phyloP scores from a whole-genome alignment of 1,139 yeast genomes.

The Kazachstania sp. region DNA sequence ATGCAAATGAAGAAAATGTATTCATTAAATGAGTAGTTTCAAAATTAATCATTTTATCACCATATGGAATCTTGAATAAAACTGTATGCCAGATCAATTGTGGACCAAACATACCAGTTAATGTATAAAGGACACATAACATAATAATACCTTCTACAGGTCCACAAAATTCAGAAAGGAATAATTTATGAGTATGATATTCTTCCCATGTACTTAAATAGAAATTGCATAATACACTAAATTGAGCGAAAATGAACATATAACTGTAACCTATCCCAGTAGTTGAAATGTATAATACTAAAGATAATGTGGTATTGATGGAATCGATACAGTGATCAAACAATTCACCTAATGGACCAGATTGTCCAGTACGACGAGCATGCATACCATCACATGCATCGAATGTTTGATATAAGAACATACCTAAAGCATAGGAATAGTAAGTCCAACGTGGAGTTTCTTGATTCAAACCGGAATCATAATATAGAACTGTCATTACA shows the following conservation, averaged over 20 bases:
- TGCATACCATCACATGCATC: constrained; percentile 96
- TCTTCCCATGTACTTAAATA: constrained; percentile 95
- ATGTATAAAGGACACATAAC: constrained; percentile 44
- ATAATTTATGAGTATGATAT: constrained; percentile 80
- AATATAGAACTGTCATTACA: constrained; percentile 56
- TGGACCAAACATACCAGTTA: constrained; percentile 66
- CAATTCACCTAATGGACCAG: constrained; percentile 90
- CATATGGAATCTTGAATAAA: constrained; percentile 16
- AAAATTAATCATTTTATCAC: constrained; percentile 9
- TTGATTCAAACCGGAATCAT: constrained; percentile 57
- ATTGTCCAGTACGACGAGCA: constrained; percentile 85
- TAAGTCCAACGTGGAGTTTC: constrained; percentile 77
- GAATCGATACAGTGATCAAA: constrained; percentile 95
- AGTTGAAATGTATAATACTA: constrained; percentile 63
- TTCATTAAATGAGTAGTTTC: constrained; percentile 24
- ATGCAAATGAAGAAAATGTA: constrained; percentile 34
- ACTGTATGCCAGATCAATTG: constrained; percentile 47
- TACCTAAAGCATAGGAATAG: constrained; percentile 69
- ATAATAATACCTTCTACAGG: constrained; percentile 90
- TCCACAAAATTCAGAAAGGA: constrained; percentile 73
- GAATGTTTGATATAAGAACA: constrained; percentile 87
- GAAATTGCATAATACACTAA: constrained; percentile 71
- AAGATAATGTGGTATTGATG: constrained; percentile 74
- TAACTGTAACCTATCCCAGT: constrained; percentile 65
- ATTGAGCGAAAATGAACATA: constrained; percentile 57